Evolutionary conservation across 495 filamentous ascomycete species (phyloP), one percentile per base, ranked within the genome.

Genomic region (Aspergillus campestris): DNA sequence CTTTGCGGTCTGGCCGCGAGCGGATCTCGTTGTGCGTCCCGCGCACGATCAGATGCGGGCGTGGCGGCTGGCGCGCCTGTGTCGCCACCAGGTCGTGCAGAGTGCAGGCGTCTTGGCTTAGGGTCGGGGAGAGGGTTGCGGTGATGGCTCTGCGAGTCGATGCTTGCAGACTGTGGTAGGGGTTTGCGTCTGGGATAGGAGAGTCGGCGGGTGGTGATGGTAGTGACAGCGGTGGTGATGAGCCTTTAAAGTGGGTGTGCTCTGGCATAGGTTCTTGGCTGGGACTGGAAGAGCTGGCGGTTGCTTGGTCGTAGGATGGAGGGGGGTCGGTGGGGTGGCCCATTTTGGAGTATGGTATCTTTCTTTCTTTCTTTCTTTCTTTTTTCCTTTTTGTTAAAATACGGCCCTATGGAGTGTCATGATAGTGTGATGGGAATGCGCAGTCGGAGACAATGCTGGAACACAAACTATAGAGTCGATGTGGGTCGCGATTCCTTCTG

Each of bases 21-120:
- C 42, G 45, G 3, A 52, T 47, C 33, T 70, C 60, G 7, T 45
- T 56, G 41, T 72, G 69, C 4, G 51, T 52, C 18, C 69, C 69
- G 15, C 48, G 41, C 13, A 72, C 44, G 31, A 38, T 39, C n/a
- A 72, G 56, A 6, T 56, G 47, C 9, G 66, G 67, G 1, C 63
- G 67, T 7, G 62, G 59, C 0, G 69, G 69, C 13, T 69, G 50
- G 31, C 47, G 57, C 9, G 60, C 57, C 46, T 72, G 66, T 13
- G 49, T 47, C 28, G 35, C 34, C 39, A 71, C 54, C 7, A 58
- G 43, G 14, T 42, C 14, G 48, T 57, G 55, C 15, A 72, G 59
- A 11, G 44, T 45, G 24, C 48, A 33, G 29, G 54, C 35, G 31
- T 62, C 43, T 10, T 14, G 29, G 15, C 60, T 66, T 13, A 66